These are phyloP conservation scores for Elsinoe ampelina DNA, from an alignment of 2,329 filamentous ascomycete species.

Conservation along the genomic window DNA sequence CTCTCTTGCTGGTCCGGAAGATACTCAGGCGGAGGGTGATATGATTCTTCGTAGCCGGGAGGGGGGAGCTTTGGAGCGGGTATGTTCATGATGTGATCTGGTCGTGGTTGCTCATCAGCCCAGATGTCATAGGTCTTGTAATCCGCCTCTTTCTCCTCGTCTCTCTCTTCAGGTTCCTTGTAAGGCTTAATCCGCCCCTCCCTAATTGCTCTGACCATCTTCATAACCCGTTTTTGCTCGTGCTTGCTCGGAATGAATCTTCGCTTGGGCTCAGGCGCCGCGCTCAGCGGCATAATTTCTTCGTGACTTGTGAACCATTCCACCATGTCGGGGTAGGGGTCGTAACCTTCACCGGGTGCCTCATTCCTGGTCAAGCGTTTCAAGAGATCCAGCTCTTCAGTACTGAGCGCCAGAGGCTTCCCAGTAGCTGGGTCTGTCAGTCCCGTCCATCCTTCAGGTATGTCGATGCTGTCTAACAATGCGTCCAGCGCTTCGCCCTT, in stretches of 20 bases:
- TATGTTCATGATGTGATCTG: conserved; percentile 86
- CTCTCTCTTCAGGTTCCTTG: conserved; percentile 61
- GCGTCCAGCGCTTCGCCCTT: conserved; percentile 90
- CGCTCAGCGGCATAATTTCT: conserved; percentile 89
- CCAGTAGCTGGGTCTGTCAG: conserved; percentile 89
- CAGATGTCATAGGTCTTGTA: conserved; percentile 80
- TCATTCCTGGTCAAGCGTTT: conserved; percentile 84
- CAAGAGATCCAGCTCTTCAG: conserved; percentile 81
- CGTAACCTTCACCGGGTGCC: conserved; percentile 75
- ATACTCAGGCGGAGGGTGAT: conserved; percentile 93
- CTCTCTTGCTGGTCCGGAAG: conserved; percentile 77
- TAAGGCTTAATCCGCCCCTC: conserved; percentile 92
- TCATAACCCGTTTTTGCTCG: conserved; percentile 92
- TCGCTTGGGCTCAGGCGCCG: conserved; percentile 90
- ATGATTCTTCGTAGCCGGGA: conserved; percentile 89
- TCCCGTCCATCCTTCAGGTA: conserved; percentile 95
- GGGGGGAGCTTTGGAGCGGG: conserved; percentile 88
- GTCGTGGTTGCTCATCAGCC: conserved; percentile 78
- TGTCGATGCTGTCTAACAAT: conserved; percentile 87
- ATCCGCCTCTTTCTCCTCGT: conserved; percentile 53
- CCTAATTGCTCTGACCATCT: conserved; percentile 89
- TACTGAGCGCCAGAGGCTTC: conserved; percentile 77
- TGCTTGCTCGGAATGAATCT: conserved; percentile 95
- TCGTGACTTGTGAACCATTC: conserved; percentile 83
- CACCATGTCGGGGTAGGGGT: conserved; percentile 86